A percentile compares a stretch with the other conserved stretches of the same genome.
Evolutionary conservation across 768 basidiomycete genomes (phyloP).

Genomic region (Pleurotus djamor): DNA sequence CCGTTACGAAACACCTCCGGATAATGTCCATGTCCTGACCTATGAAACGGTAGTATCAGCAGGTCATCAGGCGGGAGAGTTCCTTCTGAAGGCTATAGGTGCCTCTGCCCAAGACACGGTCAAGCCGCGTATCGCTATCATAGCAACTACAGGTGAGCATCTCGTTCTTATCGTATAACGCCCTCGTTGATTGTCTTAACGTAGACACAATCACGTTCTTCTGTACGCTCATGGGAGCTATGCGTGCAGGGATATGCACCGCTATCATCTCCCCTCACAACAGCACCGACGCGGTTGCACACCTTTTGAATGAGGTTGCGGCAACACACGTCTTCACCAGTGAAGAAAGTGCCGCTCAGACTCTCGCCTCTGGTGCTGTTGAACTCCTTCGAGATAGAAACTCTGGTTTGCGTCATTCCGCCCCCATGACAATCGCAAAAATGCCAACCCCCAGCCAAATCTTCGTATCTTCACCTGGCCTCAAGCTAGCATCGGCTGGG

Average conservation of each 20-base stretch:
- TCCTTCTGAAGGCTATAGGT: constrained; percentile 16
- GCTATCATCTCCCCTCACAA: constrained; percentile 33
- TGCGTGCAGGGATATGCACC: constrained; percentile 29
- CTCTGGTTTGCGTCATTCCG: neutral
- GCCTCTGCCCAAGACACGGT: constrained; percentile 3
- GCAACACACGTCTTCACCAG: constrained; percentile 19
- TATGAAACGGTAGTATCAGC: constrained; percentile 26
- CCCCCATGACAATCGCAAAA: neutral
- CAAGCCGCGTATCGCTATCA: constrained; percentile 9
- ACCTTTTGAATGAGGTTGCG: constrained; percentile 24
- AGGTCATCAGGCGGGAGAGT: constrained; percentile 17
- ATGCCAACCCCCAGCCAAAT: neutral
- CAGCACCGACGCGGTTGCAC: constrained; percentile 38
- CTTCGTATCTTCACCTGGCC: neutral
- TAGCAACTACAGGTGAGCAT: constrained; percentile 11
- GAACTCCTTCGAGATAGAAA: neutral
- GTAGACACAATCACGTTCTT: constrained; percentile 31
- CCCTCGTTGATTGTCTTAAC: neutral
- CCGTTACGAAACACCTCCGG: constrained; percentile 3
- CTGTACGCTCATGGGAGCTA: constrained; percentile 23
- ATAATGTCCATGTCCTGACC: constrained; percentile 15
- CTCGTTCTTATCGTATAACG: neutral
- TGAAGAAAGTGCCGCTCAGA: constrained; percentile 8
- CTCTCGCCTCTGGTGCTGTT: neutral
- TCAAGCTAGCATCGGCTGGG: neutral